These are phyloP conservation scores for Paraphoma chrysanthemicola DNA, from an alignment of 2,329 filamentous ascomycete genomes.

Conservation along the genomic window DNA sequence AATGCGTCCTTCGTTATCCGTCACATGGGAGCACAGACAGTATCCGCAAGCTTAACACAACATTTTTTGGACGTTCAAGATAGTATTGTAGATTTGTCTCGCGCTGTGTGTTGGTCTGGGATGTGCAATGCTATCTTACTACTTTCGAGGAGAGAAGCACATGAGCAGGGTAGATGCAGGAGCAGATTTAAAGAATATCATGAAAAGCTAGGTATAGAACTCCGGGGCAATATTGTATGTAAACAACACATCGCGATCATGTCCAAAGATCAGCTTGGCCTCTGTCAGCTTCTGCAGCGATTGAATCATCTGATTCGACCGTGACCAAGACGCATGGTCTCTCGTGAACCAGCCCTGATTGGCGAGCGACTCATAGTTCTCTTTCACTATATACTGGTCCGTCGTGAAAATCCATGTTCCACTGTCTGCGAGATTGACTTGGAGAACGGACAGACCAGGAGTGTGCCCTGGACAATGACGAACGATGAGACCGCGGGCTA, in stretches of 20 bases:
- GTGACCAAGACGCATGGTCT: slow-evolving; percentile 45
- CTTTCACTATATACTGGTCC: slow-evolving; percentile 47
- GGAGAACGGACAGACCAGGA: slow-evolving; percentile 44
- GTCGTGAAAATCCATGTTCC: slow-evolving; percentile 48
- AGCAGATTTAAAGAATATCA: no score
- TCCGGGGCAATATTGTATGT: slow-evolving; percentile 3
- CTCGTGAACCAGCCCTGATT: slow-evolving; percentile 48
- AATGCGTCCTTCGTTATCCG: no score
- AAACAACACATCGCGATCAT: slow-evolving; percentile 26
- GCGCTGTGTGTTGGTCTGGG: no score
- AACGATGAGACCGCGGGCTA: slow-evolving; percentile 41
- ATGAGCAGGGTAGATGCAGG: no score
- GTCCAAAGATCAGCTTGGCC: slow-evolving; percentile 35
- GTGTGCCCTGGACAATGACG: slow-evolving; percentile 46
- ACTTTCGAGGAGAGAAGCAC: no score
- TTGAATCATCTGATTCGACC: slow-evolving; percentile 33
- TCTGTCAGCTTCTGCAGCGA: slow-evolving; percentile 29
- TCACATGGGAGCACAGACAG: no score
- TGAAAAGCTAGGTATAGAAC: not conserved
- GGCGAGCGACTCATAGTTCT: slow-evolving; percentile 41
- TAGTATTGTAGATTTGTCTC: no score
- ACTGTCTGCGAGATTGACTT: slow-evolving; percentile 42
- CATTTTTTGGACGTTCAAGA: no score
- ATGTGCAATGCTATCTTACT: no score
- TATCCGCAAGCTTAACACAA: no score